phyloP scores from a whole-genome alignment of 73 alveolate genomes.

The Uronychia binucleata region DNA sequence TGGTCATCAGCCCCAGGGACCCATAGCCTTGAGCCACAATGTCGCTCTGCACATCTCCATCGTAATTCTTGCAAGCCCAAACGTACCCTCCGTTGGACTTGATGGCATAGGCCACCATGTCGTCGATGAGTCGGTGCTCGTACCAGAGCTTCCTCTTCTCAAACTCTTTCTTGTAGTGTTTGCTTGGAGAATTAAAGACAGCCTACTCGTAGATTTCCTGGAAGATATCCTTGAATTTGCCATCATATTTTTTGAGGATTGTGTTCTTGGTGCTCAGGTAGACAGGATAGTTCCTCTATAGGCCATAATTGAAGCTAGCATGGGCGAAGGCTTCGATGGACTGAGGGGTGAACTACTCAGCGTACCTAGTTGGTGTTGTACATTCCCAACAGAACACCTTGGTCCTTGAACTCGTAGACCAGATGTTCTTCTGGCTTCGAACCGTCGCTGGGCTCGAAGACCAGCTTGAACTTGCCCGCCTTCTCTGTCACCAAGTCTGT shows the following conservation, averaged over 20 bases:
- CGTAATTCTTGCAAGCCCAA: constrained; percentile 96
- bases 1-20: constrained; percentile 58
- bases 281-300: constrained; percentile 69
- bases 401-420: constrained; percentile 64
- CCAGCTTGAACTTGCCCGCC: constrained; percentile 74
- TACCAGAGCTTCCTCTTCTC: constrained; percentile 47
- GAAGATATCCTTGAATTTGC: constrained; percentile 82
- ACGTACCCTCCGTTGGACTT: constrained; percentile 88
- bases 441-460: constrained; percentile 81
- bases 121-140: constrained; percentile 88
- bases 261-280: constrained; percentile 85
- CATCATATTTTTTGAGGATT: constrained; percentile 82
- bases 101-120: constrained; percentile 74
- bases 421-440: constrained; percentile 49
- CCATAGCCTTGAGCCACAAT: constrained; percentile 86
- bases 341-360: constrained; percentile 75
- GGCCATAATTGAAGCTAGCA: constrained; percentile 75
- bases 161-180: constrained; percentile 57
- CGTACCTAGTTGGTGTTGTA: constrained; percentile 84
- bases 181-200: too few species aligned
- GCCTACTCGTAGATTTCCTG: constrained; percentile 61
- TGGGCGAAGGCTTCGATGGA: constrained; percentile 81
- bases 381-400: constrained; percentile 85
- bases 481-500: constrained; percentile 55
- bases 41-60: constrained; percentile 91